Conservation (phyloP, 306 rosid species). For the Begonia fuchsioides region DNA sequence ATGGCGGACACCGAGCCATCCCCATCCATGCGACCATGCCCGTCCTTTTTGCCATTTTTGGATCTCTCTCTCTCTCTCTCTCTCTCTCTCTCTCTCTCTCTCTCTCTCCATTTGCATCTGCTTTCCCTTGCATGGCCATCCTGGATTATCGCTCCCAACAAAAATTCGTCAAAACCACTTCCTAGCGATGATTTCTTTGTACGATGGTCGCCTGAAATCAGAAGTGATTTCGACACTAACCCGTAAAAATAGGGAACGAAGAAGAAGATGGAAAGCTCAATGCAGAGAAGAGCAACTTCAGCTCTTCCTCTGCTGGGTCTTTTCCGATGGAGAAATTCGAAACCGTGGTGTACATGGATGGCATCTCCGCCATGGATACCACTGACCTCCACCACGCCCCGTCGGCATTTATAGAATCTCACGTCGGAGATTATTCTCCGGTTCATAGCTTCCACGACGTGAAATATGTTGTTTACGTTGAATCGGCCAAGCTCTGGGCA, state of each 20-base stretch:
- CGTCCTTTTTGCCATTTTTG: too few relatives aligned
- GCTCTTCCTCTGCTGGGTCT: constrained; percentile 19
- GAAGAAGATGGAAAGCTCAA: constrained; percentile 1
- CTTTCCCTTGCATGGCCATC: too few relatives aligned
- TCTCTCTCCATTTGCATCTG: too few relatives aligned
- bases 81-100: too few relatives aligned
- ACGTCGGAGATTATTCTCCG: constrained; percentile 22
- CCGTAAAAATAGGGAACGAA: constrained; percentile 24
- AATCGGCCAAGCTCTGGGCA: constrained; percentile 42
- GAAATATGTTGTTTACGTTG: constrained; percentile 16
- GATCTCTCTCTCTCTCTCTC: too few relatives aligned
- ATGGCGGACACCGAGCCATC: too few relatives aligned
- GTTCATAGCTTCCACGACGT: constrained; percentile 10
- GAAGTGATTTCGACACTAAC: constrained; percentile 8
- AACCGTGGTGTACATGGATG: constrained; percentile 5
- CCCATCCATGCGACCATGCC: too few relatives aligned
- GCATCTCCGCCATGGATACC: neutral
- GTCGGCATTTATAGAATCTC: constrained; percentile 17
- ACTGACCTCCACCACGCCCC: constrained; percentile 41
- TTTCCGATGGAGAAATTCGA: constrained; percentile 11
- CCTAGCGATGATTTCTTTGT: too few relatives aligned
- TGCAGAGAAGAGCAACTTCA: constrained; percentile 24
- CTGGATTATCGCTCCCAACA: too few relatives aligned
- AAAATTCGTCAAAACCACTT: too few relatives aligned
- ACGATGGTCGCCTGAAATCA: neutral